phyloP scores from a whole-genome alignment of 2,329 filamentous ascomycete genomes.

The Orbilia brochopaga region DNA sequence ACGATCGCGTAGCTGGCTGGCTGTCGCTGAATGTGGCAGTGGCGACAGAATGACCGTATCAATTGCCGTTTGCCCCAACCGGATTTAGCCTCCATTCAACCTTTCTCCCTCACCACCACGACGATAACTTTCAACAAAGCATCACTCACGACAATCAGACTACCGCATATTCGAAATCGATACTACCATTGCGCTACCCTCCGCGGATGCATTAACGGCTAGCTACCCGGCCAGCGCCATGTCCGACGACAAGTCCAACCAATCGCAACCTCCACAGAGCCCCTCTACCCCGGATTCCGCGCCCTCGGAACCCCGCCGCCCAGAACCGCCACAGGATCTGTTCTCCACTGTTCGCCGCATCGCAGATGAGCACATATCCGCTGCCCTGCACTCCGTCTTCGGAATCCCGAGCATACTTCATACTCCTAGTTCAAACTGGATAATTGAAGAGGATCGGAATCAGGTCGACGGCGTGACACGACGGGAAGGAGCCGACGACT shows the following conservation, averaged over 20 bases:
- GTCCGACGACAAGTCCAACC: constrained; percentile 46
- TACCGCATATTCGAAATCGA: background rate
- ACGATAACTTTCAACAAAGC: background rate
- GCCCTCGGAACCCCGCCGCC: constrained; percentile 27
- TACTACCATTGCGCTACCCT: background rate
- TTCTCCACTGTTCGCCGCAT: constrained; percentile 53
- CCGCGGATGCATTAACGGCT: background rate
- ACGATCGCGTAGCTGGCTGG: background rate
- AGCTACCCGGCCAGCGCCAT: constrained; percentile 22
- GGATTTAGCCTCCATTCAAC: constrained; percentile 21
- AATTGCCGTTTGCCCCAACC: constrained; percentile 31
- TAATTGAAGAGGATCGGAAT: constrained; percentile 51
- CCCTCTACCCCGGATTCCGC: constrained; percentile 11
- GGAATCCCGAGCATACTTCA: constrained; percentile 54
- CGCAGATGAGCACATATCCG: constrained; percentile 53
- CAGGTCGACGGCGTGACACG: constrained; percentile 32
- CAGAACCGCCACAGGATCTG: constrained; percentile 46
- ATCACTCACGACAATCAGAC: background rate
- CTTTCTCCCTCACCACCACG: background rate
- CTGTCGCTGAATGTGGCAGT: background rate
- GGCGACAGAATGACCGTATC: constrained; percentile 23
- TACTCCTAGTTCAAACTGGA: constrained; percentile 52
- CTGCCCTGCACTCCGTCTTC: constrained; percentile 54
- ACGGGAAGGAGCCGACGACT: constrained; percentile 34
- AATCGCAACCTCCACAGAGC: constrained; percentile 17